phyloP scores from a whole-genome alignment of 257 asterid species.

The Hygrophila difformis region DNA sequence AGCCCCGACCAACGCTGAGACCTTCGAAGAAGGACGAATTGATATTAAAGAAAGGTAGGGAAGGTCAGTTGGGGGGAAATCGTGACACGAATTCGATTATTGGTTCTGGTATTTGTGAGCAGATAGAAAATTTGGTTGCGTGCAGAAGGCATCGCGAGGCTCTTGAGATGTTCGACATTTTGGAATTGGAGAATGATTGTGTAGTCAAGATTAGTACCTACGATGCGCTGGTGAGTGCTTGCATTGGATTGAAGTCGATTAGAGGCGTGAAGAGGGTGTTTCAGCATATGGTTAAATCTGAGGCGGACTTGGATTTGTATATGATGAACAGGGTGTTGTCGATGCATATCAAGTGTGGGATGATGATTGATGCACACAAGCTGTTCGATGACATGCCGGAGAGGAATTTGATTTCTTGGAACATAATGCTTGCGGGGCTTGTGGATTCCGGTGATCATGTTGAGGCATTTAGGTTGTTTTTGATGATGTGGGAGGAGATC shows the following conservation, averaged over 20 bases:
- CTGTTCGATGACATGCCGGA: conserved; percentile 63
- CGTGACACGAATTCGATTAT: conserved; percentile 19
- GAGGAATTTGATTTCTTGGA: conserved; percentile 63
- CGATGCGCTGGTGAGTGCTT: conserved; percentile 62
- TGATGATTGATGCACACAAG: conserved; percentile 74
- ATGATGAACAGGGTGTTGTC: conserved; percentile 61
- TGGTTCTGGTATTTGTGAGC: conserved; percentile 38
- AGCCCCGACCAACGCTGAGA: conserved; percentile 40
- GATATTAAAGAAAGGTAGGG: conserved; percentile 16
- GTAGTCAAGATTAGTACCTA: conserved; percentile 39
- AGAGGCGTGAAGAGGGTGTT: conserved; percentile 67
- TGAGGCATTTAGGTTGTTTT: conserved; percentile 60
- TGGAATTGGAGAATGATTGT: conserved; percentile 33
- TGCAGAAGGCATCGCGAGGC: conserved; percentile 59
- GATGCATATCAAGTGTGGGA: conserved; percentile 74
- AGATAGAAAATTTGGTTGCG: conserved; percentile 62
- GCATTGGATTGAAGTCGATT: conserved; percentile 62
- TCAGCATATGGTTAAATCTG: conserved; percentile 29
- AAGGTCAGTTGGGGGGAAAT: conserved; percentile 13
- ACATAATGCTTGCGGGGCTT: conserved; percentile 57
- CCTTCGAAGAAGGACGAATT: conserved; percentile 20
- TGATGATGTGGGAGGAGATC: conserved; percentile 46
- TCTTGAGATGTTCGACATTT: conserved; percentile 65
- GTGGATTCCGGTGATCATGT: conserved; percentile 52
- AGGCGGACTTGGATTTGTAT: conserved; percentile 50